Conservation (phyloP, 352 stramenopile species). For the Aphanomyces astaci region DNA sequence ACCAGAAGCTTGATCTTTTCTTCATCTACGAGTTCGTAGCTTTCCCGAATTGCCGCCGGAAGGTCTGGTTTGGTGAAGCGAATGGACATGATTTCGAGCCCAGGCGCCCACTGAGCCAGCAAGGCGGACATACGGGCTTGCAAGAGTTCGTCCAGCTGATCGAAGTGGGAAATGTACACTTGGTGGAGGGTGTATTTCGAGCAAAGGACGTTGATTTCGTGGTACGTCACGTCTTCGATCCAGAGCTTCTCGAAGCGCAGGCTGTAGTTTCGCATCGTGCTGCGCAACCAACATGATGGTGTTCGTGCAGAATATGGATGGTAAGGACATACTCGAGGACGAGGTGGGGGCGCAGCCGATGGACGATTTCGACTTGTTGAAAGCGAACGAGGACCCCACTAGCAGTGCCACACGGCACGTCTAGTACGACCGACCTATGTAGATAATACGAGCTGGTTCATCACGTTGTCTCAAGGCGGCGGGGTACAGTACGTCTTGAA, state of each 20-base stretch:
- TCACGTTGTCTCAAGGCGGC: not conserved
- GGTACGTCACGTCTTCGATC: not conserved
- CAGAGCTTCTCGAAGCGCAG: not conserved
- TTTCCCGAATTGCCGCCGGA: not conserved
- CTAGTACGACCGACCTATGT: not conserved
- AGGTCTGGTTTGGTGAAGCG: not conserved
- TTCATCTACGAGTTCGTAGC: not conserved
- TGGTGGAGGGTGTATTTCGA: not conserved
- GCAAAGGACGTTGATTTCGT: not conserved
- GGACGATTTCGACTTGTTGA: not conserved
- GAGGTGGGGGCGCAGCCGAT: not conserved
- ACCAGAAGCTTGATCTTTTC: not conserved
- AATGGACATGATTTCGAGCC: not conserved
- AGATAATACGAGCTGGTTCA: not conserved
- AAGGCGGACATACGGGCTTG: not conserved
- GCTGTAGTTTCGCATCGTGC: not conserved
- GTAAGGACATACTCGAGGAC: not conserved
- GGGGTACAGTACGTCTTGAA: not conserved
- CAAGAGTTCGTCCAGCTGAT: not conserved
- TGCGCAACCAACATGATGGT: not conserved
- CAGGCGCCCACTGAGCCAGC: not conserved
- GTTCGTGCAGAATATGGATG: not conserved
- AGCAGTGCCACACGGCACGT: not conserved
- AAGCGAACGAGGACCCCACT: not conserved
- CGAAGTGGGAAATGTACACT: conserved; percentile 2